Evolutionary conservation across 2,329 filamentous ascomycete genomes (phyloP).

Genomic region (Talaromyces atroroseus): DNA sequence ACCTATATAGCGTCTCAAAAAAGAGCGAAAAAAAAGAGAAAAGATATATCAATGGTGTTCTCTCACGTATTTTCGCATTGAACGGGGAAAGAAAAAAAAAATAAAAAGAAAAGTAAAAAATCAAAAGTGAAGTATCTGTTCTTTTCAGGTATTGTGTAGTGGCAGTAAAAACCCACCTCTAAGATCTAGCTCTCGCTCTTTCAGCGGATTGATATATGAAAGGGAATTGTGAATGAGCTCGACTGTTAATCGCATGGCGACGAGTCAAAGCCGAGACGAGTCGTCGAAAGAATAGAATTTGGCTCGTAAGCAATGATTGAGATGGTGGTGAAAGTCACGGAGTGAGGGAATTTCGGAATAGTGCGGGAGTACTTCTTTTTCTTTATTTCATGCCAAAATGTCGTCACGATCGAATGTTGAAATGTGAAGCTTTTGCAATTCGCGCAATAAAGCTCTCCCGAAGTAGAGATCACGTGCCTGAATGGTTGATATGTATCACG

Average conservation of each 20-base stretch:
- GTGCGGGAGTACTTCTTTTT: not conserved
- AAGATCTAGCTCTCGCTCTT: conserved; percentile 97
- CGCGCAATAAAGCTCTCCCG: not conserved
- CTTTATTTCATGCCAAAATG: not conserved
- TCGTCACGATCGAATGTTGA: not conserved
- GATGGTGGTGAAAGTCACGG: not conserved
- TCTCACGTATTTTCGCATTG: conserved; percentile 30
- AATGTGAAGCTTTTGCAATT: not conserved
- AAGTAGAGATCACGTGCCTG: conserved; percentile 3
- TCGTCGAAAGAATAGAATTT: not conserved
- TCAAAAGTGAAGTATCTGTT: conserved; percentile 84
- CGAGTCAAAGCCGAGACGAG: not conserved
- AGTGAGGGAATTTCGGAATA: not conserved
- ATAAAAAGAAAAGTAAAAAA: conserved; percentile 17
- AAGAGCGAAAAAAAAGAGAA: conserved; percentile 39
- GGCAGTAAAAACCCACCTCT: conserved; percentile 75
- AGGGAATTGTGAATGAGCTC: conserved; percentile 92
- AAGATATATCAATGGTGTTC: conserved; percentile 79
- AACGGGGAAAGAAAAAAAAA: no score
- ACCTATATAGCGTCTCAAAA: conserved; percentile 57
- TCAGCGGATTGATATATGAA: conserved; percentile 97
- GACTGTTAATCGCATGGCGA: conserved; percentile 82
- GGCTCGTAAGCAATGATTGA: not conserved
- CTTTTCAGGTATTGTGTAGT: conserved; percentile 60
- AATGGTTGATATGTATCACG: not conserved